Percentiles rank a stretch among this genome's conserved stretches.
These are phyloP conservation scores for Scedosporium boydii DNA, from an alignment of 2,329 filamentous ascomycete species.

Conservation along the genomic window DNA sequence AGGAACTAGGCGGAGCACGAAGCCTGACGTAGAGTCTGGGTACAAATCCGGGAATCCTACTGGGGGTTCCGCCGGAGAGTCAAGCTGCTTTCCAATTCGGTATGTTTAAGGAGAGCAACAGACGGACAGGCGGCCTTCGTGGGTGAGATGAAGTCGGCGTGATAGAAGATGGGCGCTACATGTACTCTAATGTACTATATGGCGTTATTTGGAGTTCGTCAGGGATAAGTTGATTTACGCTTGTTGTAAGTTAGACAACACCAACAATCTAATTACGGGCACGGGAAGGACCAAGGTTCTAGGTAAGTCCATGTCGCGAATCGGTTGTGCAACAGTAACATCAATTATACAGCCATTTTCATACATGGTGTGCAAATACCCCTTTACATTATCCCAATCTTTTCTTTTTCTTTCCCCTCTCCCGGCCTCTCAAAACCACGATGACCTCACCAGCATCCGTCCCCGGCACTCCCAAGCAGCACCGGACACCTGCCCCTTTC, in stretches of 20 bases:
- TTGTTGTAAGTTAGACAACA: too few species aligned
- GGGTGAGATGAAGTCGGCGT: too few species aligned
- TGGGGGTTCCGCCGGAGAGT: too few species aligned
- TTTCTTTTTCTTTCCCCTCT: not conserved
- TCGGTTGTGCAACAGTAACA: not conserved
- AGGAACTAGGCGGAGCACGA: not conserved
- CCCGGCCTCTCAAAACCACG: not conserved
- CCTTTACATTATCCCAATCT: not conserved
- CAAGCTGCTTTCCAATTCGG: too few species aligned
- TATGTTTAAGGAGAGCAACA: too few species aligned
- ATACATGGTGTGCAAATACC: not conserved
- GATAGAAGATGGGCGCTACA: too few species aligned
- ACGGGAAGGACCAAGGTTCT: not conserved
- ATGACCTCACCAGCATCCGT: not conserved
- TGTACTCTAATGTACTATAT: too few species aligned
- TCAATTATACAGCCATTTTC: not conserved
- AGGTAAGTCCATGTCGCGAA: not conserved
- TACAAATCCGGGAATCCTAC: not conserved
- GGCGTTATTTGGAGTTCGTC: too few species aligned
- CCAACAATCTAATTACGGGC: not conserved
- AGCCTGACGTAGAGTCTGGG: not conserved
- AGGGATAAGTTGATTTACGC: too few species aligned
- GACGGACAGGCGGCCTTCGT: too few species aligned
- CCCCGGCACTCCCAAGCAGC: not conserved
- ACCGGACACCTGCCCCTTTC: conserved; percentile 21